These are phyloP conservation scores for Phytophthora multivora DNA, from an alignment of 352 stramenopile genomes.

Conservation along the genomic window DNA sequence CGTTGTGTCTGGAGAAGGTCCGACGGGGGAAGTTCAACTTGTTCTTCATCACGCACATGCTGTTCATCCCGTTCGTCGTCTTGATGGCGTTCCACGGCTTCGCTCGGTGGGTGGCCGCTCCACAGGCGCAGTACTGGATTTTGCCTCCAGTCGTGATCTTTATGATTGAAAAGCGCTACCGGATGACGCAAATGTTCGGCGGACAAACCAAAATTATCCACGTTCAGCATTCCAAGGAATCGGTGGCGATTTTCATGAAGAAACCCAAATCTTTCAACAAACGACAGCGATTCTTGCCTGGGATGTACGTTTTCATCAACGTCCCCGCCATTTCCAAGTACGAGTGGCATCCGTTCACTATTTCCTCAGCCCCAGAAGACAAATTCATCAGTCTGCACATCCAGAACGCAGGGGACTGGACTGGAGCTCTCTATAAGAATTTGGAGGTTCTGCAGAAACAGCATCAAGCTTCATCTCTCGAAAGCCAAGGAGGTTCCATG, in stretches of 20 bases:
- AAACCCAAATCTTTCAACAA: conserved; percentile 61
- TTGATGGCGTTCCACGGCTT: conserved; percentile 68
- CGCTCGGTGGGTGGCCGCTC: conserved; percentile 61
- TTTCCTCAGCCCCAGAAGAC: conserved; percentile 85
- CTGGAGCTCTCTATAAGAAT: conserved; percentile 51
- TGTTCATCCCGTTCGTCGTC: conserved; percentile 70
- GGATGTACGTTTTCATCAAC: conserved; percentile 89
- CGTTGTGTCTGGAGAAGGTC: conserved; percentile 51
- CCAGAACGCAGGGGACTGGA: conserved; percentile 74
- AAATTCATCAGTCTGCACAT: conserved; percentile 73
- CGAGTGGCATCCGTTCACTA: conserved; percentile 91
- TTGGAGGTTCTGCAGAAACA: conserved; percentile 44
- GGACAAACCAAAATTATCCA: conserved; percentile 53
- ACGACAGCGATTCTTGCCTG: conserved; percentile 53
- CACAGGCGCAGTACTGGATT: conserved; percentile 62
- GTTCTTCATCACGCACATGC: conserved; percentile 73
- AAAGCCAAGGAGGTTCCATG: conserved; percentile 30
- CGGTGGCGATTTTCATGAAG: conserved; percentile 68
- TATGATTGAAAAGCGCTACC: conserved; percentile 65
- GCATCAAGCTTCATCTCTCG: conserved; percentile 26
- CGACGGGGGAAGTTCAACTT: conserved; percentile 66
- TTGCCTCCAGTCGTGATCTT: conserved; percentile 64
- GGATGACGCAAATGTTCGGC: conserved; percentile 56
- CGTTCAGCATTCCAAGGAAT: conserved; percentile 56
- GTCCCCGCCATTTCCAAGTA: conserved; percentile 74